These are phyloP conservation scores for Heimioporus sp. DNA, from an alignment of 768 basidiomycete genomes.

Conservation along the genomic window DNA sequence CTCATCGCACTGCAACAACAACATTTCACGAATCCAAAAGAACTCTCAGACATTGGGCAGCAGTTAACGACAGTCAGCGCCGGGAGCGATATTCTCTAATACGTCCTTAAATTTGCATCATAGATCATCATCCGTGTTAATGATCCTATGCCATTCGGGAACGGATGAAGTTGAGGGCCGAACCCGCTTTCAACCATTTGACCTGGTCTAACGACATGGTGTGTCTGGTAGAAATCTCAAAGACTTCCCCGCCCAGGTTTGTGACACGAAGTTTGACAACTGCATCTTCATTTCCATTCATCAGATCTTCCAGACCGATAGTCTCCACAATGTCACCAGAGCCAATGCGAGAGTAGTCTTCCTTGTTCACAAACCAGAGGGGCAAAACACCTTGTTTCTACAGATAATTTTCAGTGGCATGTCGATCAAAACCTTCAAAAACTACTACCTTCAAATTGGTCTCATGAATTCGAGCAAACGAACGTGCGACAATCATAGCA, in stretches of 20 bases:
- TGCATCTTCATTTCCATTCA: constrained; percentile 43
- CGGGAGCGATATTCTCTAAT: background rate
- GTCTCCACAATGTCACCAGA: constrained; percentile 85
- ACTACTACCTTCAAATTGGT: constrained; percentile 84
- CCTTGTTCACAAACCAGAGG: constrained; percentile 87
- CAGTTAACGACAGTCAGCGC: constrained; percentile 17
- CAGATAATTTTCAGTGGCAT: constrained; percentile 3
- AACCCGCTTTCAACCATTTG: constrained; percentile 86
- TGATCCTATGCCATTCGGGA: constrained; percentile 40
- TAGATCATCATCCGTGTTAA: background rate
- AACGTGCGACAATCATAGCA: constrained; percentile 82
- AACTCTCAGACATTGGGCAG: constrained; percentile 34
- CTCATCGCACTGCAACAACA: constrained; percentile 39
- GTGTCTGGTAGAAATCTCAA: constrained; percentile 75
- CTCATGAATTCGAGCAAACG: constrained; percentile 98
- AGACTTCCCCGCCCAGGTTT: constrained; percentile 55
- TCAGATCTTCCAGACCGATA: constrained; percentile 68
- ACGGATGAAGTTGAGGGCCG: constrained; percentile 87
- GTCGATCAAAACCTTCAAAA: background rate
- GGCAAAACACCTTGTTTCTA: constrained; percentile 98
- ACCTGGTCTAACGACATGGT: constrained; percentile 91
- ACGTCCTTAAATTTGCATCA: too few species aligned
- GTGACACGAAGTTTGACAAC: constrained; percentile 61
- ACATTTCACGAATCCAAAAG: constrained; percentile 21
- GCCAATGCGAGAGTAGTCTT: constrained; percentile 81